A percentile compares a stretch with the other conserved stretches of the same genome.
phyloP scores from a whole-genome alignment of 2,329 filamentous ascomycete species.

The Dothidotthia symphoricarpi region DNA sequence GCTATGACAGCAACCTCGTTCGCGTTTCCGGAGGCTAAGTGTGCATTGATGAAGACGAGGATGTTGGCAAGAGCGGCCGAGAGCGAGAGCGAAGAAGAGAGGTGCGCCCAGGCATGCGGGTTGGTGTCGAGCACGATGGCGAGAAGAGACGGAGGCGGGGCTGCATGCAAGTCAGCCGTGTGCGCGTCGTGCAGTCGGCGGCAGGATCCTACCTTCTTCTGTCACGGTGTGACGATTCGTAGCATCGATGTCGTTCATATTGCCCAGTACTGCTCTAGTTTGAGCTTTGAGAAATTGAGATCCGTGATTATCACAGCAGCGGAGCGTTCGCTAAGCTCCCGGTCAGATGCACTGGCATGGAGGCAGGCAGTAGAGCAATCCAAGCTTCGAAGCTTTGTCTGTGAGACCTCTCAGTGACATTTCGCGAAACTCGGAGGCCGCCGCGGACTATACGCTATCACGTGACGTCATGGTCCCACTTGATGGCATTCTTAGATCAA shows the following conservation, averaged over 20 bases:
- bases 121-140: constrained; percentile 95
- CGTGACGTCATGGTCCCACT: neutral
- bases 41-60: constrained; percentile 94
- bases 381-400: too few relatives aligned
- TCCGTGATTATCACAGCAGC: neutral
- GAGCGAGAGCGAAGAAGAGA: constrained; percentile 72
- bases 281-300: neutral
- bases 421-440: too few relatives aligned
- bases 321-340: too few relatives aligned
- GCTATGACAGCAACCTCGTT: constrained; percentile 93
- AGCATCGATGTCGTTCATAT: constrained; percentile 66
- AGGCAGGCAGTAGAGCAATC: too few relatives aligned
- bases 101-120: constrained; percentile 84
- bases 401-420: too few relatives aligned
- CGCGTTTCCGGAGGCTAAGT: constrained; percentile 87
- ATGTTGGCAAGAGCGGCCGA: constrained; percentile 83
- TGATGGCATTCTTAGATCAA: neutral
- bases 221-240: constrained; percentile 47
- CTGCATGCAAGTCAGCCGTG: constrained; percentile 34
- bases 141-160: constrained; percentile 73
- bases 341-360: too few relatives aligned
- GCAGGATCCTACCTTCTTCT: constrained; percentile 30
- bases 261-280: neutral
- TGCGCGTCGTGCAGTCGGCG: too few relatives aligned
- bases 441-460: neutral